A percentile compares a stretch with the other conserved stretches of the same genome.
These are phyloP conservation scores for Paracorniculantispora psalliotae DNA, from an alignment of 2,329 filamentous ascomycete species.

Conservation along the genomic window DNA sequence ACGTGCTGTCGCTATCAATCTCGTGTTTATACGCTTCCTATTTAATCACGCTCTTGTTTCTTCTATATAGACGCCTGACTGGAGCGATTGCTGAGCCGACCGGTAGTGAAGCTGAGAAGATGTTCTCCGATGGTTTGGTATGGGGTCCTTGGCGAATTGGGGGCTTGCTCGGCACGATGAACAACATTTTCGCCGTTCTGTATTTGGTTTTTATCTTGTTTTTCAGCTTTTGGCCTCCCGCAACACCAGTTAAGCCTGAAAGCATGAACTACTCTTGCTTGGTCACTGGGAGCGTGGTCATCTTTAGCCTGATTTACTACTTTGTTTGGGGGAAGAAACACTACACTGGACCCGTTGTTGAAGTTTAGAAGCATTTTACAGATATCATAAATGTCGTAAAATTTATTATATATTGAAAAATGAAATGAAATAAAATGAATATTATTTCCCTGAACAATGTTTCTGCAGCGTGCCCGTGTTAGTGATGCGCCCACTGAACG, in stretches of 20 bases:
- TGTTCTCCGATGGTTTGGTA: slow-evolving; percentile 24
- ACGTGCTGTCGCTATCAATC: slow-evolving; percentile 24
- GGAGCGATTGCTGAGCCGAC: slow-evolving; percentile 27
- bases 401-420: no score
- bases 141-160: slow-evolving; percentile 55
- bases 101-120: slow-evolving; percentile 17
- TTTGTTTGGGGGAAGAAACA: slow-evolving; percentile 34
- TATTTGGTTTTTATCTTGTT: slow-evolving; percentile 53
- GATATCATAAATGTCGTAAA: no score
- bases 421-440: neutral
- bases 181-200: slow-evolving; percentile 48
- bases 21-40: slow-evolving; percentile 28
- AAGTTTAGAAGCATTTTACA: slow-evolving; percentile 16
- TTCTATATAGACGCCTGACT: slow-evolving; percentile 27
- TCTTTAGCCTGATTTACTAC: slow-evolving; percentile 45
- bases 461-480: neutral
- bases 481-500: neutral
- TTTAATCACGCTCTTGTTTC: slow-evolving; percentile 23
- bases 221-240: slow-evolving; percentile 48
- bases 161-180: slow-evolving; percentile 44
- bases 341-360: slow-evolving; percentile 41
- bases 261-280: slow-evolving; percentile 46
- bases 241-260: slow-evolving; percentile 20
- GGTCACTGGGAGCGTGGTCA: slow-evolving; percentile 35
- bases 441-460: neutral